Evolutionary conservation across 2,329 filamentous ascomycete genomes (phyloP), one percentile per base, ranked within the genome.

Genomic region (Clarireedia homoeocarpa): DNA sequence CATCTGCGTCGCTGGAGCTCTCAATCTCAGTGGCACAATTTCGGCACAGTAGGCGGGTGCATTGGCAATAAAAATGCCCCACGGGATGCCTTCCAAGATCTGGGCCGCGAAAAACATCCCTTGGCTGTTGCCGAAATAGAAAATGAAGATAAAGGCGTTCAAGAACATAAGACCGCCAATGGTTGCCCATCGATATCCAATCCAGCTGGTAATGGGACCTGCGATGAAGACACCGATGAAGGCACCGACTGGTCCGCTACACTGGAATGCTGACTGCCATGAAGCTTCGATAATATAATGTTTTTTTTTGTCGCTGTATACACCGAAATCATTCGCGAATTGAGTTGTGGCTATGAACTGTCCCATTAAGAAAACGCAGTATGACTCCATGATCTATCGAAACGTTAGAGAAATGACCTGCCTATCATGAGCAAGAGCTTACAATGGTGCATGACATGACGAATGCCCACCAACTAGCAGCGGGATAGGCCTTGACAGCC

Each of bases 21-120:
- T 71, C 54, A 85, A 69, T 64, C 71, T 71, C 52, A 85, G 74
- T 1, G 82, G 82, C 2, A 82, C 79, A 56, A 85, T 82, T 67
- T 85, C 82, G 64, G 71, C 71, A 69, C 76, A 81, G 72, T 84
- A 85, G 6, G 82, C 82, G 0, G 82, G 82, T 4, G 82, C 76
- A 66, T 84, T 84, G 66, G 82, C 81, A 62, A 84, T 82, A 68
- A 85, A 85, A 64, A 85, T 77, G 26, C 82, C 82, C 82, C 82
- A 85, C 2, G 82, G 82, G 4, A 85, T 65, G 58, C 82, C 82
- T 67, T 83, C 80, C 48, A 85, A 73, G 54, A 82, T 70, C 71
- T 85, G 81, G 39, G 75, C 72, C 4, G 73, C 73, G 63, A 83
- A 76, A 57, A 79, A 70, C 59, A 78, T 68, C 1, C 65, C 66